Evolutionary conservation across 805 yeast genomes (phyloP), one percentile per base, ranked within the genome.

Genomic region (Ogataea wickerhamii): DNA sequence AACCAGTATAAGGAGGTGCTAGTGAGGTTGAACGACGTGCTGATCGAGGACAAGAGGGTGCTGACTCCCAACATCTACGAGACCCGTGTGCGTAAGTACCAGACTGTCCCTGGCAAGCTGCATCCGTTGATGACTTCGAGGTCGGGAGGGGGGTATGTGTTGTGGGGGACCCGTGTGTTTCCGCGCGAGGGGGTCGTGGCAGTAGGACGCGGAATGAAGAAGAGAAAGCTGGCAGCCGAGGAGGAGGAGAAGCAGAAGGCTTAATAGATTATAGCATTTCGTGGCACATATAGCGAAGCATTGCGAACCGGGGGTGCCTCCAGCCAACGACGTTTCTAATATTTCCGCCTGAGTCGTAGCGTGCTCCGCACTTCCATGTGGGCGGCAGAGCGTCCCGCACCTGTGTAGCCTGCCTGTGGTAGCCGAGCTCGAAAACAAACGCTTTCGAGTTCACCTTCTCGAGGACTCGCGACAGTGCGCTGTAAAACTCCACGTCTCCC

Each of bases 101-200:
- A 93, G 66, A 87, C 97, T 3, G 78, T 91, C 20, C 87, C 95
- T 14, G 98, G 98, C 6, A 80, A 94, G 56, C 68, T 91, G 53
- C 99, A 93, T 60, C 99, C 99, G 0, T 56, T 81, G 43, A 93
- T 93, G 99, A 86, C 97, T 0, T 80, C 82, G 72, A 74, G 87
- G 52, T 88, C 95, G 5, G 89, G 83, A 41, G 98, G 97, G 23
- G 99, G 99, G 0, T 91, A 78, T 58, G 58, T 93, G 2, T 66
- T 88, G 48, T 74, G 79, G 67, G 95, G 91, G 3, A 75, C 85
- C 12, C 71, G 85, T 34, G 97, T 93, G 0, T 65, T 78, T 37
- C 96, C 96, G 2, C 63, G 70, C 32, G 82, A 74, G 23, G 69
- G 70, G 25, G 76, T 78, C 31, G 76, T 74, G 13, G 84, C 86